Evolutionary conservation across 1,284 basidiomycete species (phyloP).

Genomic region (Leccinum insolens): DNA sequence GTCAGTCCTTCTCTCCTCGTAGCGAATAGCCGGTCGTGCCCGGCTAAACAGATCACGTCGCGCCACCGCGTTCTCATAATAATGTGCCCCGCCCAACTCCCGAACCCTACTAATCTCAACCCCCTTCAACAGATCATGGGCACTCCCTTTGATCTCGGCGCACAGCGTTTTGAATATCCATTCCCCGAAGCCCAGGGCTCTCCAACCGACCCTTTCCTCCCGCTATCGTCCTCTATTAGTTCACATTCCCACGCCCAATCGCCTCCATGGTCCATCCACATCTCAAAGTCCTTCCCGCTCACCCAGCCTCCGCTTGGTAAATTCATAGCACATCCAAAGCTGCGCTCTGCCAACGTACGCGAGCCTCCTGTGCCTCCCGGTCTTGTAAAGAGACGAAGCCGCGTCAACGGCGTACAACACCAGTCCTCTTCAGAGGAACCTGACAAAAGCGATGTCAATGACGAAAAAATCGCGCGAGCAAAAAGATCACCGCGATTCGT

Average conservation of each 20-base stretch:
- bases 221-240: slow-evolving; percentile 23
- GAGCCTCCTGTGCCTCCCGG: slow-evolving; percentile 36
- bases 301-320: slow-evolving; percentile 29
- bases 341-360: slow-evolving; percentile 29
- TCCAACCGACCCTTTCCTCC: slow-evolving; percentile 29
- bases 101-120: slow-evolving; percentile 18
- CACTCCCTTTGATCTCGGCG: slow-evolving; percentile 36
- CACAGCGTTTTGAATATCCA: slow-evolving; percentile 36
- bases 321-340: slow-evolving; percentile 33
- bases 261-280: slow-evolving; percentile 31
- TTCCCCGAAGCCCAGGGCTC: slow-evolving; percentile 36
- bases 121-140: slow-evolving; percentile 30
- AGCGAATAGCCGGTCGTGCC: slow-evolving; percentile 15
- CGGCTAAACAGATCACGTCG: slow-evolving; percentile 20
- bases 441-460: slow-evolving; percentile 29
- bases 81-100: background rate
- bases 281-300: slow-evolving; percentile 35
- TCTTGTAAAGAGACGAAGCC: slow-evolving; percentile 31
- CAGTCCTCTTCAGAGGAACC: slow-evolving; percentile 34
- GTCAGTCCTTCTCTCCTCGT: slow-evolving; percentile 19
- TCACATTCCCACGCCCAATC: slow-evolving; percentile 29
- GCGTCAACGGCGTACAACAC: slow-evolving; percentile 26
- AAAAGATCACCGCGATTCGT: slow-evolving; percentile 13
- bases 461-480: slow-evolving; percentile 16
- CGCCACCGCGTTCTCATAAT: background rate